These are phyloP conservation scores for Candida tallmaniae DNA, from an alignment of 805 yeast species.

Conservation along the genomic window DNA sequence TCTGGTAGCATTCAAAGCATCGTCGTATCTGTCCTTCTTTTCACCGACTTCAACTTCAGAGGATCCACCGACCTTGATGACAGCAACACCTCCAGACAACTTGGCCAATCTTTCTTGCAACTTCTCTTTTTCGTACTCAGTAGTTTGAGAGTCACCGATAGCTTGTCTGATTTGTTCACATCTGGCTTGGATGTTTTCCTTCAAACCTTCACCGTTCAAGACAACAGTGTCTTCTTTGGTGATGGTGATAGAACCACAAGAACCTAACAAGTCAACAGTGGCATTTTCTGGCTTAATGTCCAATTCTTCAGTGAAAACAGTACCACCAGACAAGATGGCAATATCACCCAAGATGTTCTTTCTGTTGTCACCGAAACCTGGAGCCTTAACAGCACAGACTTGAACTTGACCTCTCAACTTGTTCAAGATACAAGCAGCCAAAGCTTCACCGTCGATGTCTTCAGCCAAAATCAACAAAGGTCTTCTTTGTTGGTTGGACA, in stretches of 20 bases:
- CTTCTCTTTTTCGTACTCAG: conserved; percentile 94
- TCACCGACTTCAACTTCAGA: conserved; percentile 98
- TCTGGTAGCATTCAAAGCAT: conserved; percentile 96
- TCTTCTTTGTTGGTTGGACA: conserved; percentile 89
- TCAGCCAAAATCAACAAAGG: conserved; percentile 92
- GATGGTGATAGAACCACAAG: conserved; percentile 85
- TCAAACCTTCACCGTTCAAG: conserved; percentile 86
- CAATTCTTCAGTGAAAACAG: conserved; percentile 86
- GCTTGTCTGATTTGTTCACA: conserved; percentile 90
- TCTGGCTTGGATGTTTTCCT: conserved; percentile 76
- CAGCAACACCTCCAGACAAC: conserved; percentile 98
- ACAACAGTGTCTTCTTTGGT: conserved; percentile 95
- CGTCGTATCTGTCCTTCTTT: conserved; percentile 98
- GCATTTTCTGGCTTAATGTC: conserved; percentile 95
- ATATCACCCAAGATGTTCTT: conserved; percentile 93
- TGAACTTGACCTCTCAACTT: conserved; percentile 97
- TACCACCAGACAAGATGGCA: conserved; percentile 92
- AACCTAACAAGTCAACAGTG: conserved; percentile 82
- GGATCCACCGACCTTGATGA: conserved; percentile 93
- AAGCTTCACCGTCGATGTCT: conserved; percentile 96
- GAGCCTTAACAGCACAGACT: conserved; percentile 96
- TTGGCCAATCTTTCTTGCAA: conserved; percentile 96
- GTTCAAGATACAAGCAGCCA: conserved; percentile 96
- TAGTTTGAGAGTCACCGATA: conserved; percentile 67
- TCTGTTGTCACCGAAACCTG: conserved; percentile 99